These are phyloP conservation scores for Ophiobolus disseminans DNA, from an alignment of 2,329 filamentous ascomycete species.

Conservation along the genomic window DNA sequence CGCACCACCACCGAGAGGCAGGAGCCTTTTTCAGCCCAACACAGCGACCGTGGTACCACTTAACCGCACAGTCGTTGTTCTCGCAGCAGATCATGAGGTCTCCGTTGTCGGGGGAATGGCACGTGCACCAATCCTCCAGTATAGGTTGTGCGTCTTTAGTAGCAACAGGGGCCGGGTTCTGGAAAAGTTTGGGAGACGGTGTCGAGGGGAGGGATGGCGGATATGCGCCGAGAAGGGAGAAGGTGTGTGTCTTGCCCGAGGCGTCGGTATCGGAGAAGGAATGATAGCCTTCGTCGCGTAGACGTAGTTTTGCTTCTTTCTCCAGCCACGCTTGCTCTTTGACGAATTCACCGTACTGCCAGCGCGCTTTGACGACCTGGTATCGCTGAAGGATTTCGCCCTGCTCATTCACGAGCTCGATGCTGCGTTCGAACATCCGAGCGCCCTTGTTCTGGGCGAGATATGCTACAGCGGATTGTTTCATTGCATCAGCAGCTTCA, in stretches of 20 bases:
- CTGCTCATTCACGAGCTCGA: conserved; percentile 7
- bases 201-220: too few species aligned
- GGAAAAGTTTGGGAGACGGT: too few species aligned
- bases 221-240: too few species aligned
- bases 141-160: too few species aligned
- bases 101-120: conserved; percentile 8
- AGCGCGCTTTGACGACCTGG: conserved; percentile 3
- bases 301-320: neutral
- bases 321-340: neutral
- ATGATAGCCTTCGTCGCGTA: too few species aligned
- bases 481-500: conserved; percentile 9
- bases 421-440: neutral
- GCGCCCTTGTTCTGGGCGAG: neutral
- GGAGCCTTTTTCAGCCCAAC: conserved; percentile 1
- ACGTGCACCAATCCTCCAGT: conserved; percentile 13
- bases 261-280: too few species aligned
- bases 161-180: too few species aligned
- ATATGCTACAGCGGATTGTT: neutral
- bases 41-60: conserved; percentile 14
- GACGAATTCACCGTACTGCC: neutral
- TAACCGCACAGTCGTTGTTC: conserved; percentile 1
- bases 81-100: conserved; percentile 13
- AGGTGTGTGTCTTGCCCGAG: too few species aligned
- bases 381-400: conserved; percentile 1
- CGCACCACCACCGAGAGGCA: conserved; percentile 7